Percentiles rank a stretch among this genome's conserved stretches.
Evolutionary conservation across 495 filamentous ascomycete species (phyloP).

Genomic region (Daldinia vernicosa): DNA sequence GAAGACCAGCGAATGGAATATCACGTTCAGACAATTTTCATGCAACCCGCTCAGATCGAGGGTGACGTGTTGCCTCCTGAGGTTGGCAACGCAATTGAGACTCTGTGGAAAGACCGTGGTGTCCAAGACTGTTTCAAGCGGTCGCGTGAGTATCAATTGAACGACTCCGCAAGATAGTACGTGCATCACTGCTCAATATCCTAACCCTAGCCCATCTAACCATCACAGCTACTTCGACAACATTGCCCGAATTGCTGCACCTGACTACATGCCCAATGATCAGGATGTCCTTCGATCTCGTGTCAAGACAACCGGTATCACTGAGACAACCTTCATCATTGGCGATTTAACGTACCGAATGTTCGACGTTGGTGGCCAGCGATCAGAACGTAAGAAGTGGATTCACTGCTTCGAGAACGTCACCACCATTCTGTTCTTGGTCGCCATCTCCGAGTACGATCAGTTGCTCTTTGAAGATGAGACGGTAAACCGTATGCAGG

Average conservation of each 20-base stretch:
- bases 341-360: constrained; percentile 98
- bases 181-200: constrained; percentile 47
- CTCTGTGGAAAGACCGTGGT: constrained; percentile 92
- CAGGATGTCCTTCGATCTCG: constrained; percentile 97
- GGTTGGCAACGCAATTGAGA: constrained; percentile 91
- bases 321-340: constrained; percentile 97
- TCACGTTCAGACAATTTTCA: constrained; percentile 94
- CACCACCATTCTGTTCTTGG: constrained; percentile 96
- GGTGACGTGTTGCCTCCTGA: constrained; percentile 94
- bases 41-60: constrained; percentile 94
- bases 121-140: constrained; percentile 96
- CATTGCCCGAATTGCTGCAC: constrained; percentile 87
- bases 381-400: constrained; percentile 99
- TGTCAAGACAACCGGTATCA: constrained; percentile 99
- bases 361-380: constrained; percentile 99
- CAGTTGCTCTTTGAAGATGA: constrained; percentile 97
- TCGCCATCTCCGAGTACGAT: constrained; percentile 99
- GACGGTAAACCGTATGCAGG: constrained; percentile 98
- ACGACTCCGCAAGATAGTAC: constrained; percentile 98
- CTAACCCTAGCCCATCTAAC: constrained; percentile 46
- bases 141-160: constrained; percentile 95
- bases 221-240: constrained; percentile 90
- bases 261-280: constrained; percentile 95
- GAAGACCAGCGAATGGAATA: constrained; percentile 90
- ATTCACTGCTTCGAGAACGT: constrained; percentile 99